These are phyloP conservation scores for Saksenaea oblongispora DNA, from an alignment of 371 early-diverging fungal genomes.

Conservation along the genomic window DNA sequence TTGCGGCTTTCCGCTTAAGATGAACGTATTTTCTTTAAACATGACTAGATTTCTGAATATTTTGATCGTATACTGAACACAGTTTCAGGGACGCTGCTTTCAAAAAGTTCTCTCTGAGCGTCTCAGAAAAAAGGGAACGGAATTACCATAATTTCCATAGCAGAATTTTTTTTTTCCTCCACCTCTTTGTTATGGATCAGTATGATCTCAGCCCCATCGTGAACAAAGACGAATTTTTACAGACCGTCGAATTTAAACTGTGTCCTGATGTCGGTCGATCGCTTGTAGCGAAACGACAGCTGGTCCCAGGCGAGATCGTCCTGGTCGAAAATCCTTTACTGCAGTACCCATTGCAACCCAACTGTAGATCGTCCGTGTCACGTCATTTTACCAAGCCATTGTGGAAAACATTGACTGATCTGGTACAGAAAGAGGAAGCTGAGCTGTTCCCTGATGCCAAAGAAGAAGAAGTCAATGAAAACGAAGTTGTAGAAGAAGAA, in stretches of 20 bases:
- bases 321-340: constrained; percentile 42
- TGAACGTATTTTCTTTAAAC: too few species aligned
- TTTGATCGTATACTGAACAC: too few species aligned
- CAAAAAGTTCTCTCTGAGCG: too few species aligned
- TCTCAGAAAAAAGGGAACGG: background rate
- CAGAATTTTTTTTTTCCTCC: background rate
- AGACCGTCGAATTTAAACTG: constrained; percentile 28
- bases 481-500: background rate
- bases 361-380: constrained; percentile 43
- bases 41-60: too few species aligned
- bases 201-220: constrained; percentile 37
- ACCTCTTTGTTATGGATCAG: constrained; percentile 4
- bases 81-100: too few species aligned
- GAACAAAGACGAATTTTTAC: constrained; percentile 32
- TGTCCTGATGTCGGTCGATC: constrained; percentile 40
- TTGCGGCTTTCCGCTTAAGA: too few species aligned
- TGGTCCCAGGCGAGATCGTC: constrained; percentile 37
- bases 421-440: constrained; percentile 22
- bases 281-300: constrained; percentile 28
- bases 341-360: constrained; percentile 35
- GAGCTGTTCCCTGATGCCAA: background rate
- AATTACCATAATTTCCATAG: background rate
- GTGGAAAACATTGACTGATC: constrained; percentile 27
- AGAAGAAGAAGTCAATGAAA: background rate
- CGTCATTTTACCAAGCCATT: constrained; percentile 40